These are phyloP conservation scores for Kuraishia cidri DNA, from an alignment of 805 yeast species.

Conservation along the genomic window DNA sequence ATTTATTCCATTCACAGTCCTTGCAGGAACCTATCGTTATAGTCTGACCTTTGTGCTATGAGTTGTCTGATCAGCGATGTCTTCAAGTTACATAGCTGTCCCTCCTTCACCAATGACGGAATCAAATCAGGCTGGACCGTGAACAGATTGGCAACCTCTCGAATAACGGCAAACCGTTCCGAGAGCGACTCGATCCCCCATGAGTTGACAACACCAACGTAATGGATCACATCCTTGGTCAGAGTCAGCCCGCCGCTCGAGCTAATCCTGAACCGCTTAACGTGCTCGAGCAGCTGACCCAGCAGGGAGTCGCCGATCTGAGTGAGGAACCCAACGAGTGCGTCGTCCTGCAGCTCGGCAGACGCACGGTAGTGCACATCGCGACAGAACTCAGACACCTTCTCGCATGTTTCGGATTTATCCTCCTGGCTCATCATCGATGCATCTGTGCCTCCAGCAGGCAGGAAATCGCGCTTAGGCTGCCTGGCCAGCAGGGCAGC, in stretches of 20 bases:
- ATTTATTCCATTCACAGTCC: constrained; percentile 11
- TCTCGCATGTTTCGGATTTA: constrained; percentile 66
- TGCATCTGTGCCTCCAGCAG: constrained; percentile 22
- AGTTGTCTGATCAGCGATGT: constrained; percentile 56
- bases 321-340: constrained; percentile 22
- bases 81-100: constrained; percentile 61
- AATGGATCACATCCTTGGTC: constrained; percentile 75
- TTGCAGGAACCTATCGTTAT: constrained; percentile 34
- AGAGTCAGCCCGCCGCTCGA: constrained; percentile 77
- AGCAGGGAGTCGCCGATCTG: constrained; percentile 54
- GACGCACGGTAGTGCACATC: constrained; percentile 4
- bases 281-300: constrained; percentile 56
- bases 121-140: constrained; percentile 80
- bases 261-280: constrained; percentile 65
- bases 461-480: constrained; percentile 61
- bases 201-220: constrained; percentile 56
- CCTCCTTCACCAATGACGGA: constrained; percentile 72
- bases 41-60: constrained; percentile 63
- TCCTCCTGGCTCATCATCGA: constrained; percentile 26
- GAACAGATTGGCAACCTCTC: constrained; percentile 78
- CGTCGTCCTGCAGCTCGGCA: constrained; percentile 20
- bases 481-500: constrained; percentile 49
- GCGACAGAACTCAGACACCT: constrained; percentile 37
- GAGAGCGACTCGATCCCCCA: constrained; percentile 45
- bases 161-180: constrained; percentile 57